These are phyloP conservation scores for Phytopythium boreale DNA, from an alignment of 352 stramenopile genomes.

Conservation along the genomic window DNA sequence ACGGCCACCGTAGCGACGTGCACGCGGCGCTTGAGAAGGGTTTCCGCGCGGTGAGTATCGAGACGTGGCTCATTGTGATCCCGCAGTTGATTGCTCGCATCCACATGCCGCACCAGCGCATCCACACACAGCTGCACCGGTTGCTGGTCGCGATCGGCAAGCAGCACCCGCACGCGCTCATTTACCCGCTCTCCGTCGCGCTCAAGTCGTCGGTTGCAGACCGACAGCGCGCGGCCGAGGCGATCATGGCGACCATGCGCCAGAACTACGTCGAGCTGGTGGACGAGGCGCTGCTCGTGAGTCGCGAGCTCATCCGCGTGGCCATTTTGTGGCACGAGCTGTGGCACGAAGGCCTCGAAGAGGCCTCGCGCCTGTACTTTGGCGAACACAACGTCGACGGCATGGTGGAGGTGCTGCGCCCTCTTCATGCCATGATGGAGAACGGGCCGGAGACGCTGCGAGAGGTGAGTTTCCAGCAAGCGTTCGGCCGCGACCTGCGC, in stretches of 20 bases:
- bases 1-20: slow-evolving; percentile 93
- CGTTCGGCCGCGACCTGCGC: slow-evolving; percentile 90
- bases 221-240: slow-evolving; percentile 90
- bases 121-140: slow-evolving; percentile 82
- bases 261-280: slow-evolving; percentile 93
- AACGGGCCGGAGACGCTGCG: slow-evolving; percentile 76
- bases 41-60: slow-evolving; percentile 92
- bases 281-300: slow-evolving; percentile 94
- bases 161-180: slow-evolving; percentile 97
- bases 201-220: slow-evolving; percentile 93
- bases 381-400: slow-evolving; percentile 95
- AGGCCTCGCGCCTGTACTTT: slow-evolving; percentile 97
- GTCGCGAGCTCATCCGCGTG: slow-evolving; percentile 97
- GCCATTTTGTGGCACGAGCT: slow-evolving; percentile 99
- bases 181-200: slow-evolving; percentile 97
- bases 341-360: slow-evolving; percentile 98
- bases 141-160: slow-evolving; percentile 88
- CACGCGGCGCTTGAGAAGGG: slow-evolving; percentile 66
- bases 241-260: slow-evolving; percentile 94
- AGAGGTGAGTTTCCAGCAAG: slow-evolving; percentile 82
- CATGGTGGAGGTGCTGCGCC: slow-evolving; percentile 94
- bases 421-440: slow-evolving; percentile 93
- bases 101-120: slow-evolving; percentile 58
- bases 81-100: slow-evolving; percentile 95
- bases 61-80: slow-evolving; percentile 98